A percentile compares a stretch with the other conserved stretches of the same genome.
Conservation (phyloP, 2,329 filamentous ascomycete genomes). For the Triangularia setosa region DNA sequence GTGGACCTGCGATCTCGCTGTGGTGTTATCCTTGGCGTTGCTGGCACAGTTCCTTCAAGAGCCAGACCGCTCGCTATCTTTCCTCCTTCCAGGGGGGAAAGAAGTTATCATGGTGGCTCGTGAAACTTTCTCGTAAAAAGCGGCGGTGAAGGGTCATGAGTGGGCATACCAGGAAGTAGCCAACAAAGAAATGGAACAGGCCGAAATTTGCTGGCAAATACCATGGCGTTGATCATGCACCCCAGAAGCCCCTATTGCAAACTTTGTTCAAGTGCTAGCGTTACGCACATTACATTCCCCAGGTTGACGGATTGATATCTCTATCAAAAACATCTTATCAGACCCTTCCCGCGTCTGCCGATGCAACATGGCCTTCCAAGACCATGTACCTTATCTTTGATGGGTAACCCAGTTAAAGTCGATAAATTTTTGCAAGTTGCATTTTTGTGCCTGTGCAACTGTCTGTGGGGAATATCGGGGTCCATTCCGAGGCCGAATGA, state of each 20-base stretch:
- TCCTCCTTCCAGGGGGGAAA: not conserved
- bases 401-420: not conserved
- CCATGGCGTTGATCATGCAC: not conserved
- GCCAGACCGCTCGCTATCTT: not conserved
- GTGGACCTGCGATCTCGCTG: slow-evolving; percentile 3
- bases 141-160: not conserved
- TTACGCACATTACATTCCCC: not conserved
- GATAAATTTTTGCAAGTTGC: not conserved
- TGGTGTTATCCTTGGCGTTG: slow-evolving; percentile 1
- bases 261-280: not conserved
- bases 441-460: not conserved
- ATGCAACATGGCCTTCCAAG: slow-evolving; percentile 3
- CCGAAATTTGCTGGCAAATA: not conserved
- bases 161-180: not conserved
- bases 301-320: not conserved
- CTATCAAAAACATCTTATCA: not conserved
- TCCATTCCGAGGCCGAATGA: not conserved
- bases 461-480: not conserved
- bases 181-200: slow-evolving; percentile 4
- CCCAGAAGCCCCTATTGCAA: not conserved
- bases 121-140: not conserved
- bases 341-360: not conserved
- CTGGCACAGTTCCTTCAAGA: not conserved
- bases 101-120: not conserved
- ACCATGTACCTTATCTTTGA: slow-evolving; percentile 3